Base-by-base conservation (phyloP, 805 yeast species). In the Ogataea dorogensis region DNA sequence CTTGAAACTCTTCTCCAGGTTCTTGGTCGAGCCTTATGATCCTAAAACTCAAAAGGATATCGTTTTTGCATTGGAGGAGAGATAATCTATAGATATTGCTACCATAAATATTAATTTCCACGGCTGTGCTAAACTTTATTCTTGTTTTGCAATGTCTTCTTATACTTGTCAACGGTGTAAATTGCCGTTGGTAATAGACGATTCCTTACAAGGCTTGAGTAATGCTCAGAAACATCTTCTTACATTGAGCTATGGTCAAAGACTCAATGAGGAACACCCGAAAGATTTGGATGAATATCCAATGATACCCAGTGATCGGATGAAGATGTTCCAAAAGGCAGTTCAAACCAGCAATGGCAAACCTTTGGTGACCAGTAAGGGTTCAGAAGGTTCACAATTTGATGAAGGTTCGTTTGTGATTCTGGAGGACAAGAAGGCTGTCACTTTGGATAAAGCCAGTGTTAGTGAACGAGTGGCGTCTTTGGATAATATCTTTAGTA, bases 1-100 rank as follows among this genome's bases (percentile, higher is more conserved):
- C 56, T 73, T 93, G 62, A 81, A 77, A 59, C 76, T 79, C 59
- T 93, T 93, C 56, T 86, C 96, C 20, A 74, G 78, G 54, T 87
- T 82, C 67, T 74, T 91, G 53, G 64, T 87, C 33, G 73, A 79
- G 26, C 93, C 93, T 19, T 86, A 84, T 53, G 76, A 81, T 54
- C 87, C 91, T 12, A 71, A 71, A 50, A 61, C 56, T n/a, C 80
- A 82, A 54, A 68, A 71, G 32, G 64, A 61, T 30, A 48, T 75
- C 22, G 74, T 76, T 28, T 75, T 74, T 43, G 75, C 75, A 24
- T 63, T 76, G 51, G 79, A 75, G 50, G 79, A 74, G 44, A 56
- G 64, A 50, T 63, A 38, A 40, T 26, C 9, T 23, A 15, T 21
- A 22, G 21, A 28, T 8, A 11, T 12, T 19, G 17, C n/a, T 21